These are phyloP conservation scores for Botrytis hyacinthi DNA, from an alignment of 2,329 filamentous ascomycete species.

Conservation along the genomic window DNA sequence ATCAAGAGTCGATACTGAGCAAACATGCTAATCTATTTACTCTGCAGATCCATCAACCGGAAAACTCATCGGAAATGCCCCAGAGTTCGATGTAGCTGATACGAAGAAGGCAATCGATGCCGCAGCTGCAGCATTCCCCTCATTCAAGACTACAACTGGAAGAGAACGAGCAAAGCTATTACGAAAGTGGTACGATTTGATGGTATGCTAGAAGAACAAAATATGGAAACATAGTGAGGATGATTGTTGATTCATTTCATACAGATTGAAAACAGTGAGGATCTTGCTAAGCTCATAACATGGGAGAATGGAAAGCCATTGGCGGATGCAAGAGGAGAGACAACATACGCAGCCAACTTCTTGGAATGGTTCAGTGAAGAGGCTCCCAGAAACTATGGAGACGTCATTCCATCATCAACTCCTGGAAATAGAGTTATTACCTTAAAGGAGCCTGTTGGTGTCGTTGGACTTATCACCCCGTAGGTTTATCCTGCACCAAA, in stretches of 20 bases:
- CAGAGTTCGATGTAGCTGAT: conserved; percentile 79
- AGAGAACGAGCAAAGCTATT: conserved; percentile 73
- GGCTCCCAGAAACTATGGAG: conserved; percentile 70
- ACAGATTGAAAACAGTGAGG: conserved; percentile 65
- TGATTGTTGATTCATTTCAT: conserved; percentile 19
- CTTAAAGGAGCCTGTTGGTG: conserved; percentile 79
- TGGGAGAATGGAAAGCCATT: conserved; percentile 88
- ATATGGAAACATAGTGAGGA: background rate
- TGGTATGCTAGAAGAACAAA: conserved; percentile 45
- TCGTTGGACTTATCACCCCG: conserved; percentile 79
- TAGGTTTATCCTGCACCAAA: conserved; percentile 19
- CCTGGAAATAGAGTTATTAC: conserved; percentile 74
- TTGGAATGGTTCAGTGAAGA: conserved; percentile 82
- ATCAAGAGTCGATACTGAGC: background rate
- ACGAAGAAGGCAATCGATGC: conserved; percentile 78
- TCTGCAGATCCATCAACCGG: conserved; percentile 79
- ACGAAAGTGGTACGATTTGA: conserved; percentile 77
- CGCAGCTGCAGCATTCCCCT: conserved; percentile 72
- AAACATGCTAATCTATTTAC: conserved; percentile 53
- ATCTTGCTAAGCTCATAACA: conserved; percentile 79
- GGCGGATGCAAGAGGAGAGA: conserved; percentile 71
- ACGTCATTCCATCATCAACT: conserved; percentile 68
- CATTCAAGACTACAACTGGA: conserved; percentile 69
- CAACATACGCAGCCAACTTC: conserved; percentile 70
- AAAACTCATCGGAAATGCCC: conserved; percentile 75